phyloP scores from a whole-genome alignment of 2,329 filamentous ascomycete species.

The Aaosphaeria arxii region DNA sequence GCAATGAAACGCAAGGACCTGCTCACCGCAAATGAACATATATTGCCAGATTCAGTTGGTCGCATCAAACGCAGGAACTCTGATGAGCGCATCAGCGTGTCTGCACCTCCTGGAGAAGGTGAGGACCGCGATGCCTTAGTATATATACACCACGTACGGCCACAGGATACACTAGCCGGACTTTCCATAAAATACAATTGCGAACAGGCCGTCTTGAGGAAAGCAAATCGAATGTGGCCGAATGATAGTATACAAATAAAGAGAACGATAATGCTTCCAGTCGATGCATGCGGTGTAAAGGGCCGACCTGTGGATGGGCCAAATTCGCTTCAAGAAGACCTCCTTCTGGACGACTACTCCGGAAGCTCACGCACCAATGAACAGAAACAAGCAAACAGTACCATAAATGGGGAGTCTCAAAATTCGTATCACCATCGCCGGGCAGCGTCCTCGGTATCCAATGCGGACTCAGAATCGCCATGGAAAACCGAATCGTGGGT shows the following conservation, averaged over 20 bases:
- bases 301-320: constrained; percentile 56
- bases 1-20: constrained; percentile 51
- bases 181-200: constrained; percentile 90
- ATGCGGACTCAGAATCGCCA: constrained; percentile 58
- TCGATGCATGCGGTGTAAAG: constrained; percentile 84
- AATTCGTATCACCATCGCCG: not conserved
- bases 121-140: constrained; percentile 75
- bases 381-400: constrained; percentile 16
- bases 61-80: constrained; percentile 65
- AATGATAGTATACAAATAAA: constrained; percentile 86
- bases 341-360: constrained; percentile 27
- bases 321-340: constrained; percentile 36
- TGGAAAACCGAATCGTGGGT: constrained; percentile 94
- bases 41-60: constrained; percentile 44
- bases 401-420: constrained; percentile 22
- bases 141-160: constrained; percentile 83
- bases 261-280: constrained; percentile 77
- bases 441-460: constrained; percentile 30
- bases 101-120: constrained; percentile 52
- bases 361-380: constrained; percentile 10
- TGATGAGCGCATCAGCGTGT: constrained; percentile 55
- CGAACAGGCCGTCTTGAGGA: constrained; percentile 75
- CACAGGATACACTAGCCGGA: constrained; percentile 83
- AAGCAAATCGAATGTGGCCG: constrained; percentile 91
- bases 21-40: constrained; percentile 40